Base-by-base conservation (phyloP, 2,329 filamentous ascomycete species). In the Xylariaceae sp. region DNA sequence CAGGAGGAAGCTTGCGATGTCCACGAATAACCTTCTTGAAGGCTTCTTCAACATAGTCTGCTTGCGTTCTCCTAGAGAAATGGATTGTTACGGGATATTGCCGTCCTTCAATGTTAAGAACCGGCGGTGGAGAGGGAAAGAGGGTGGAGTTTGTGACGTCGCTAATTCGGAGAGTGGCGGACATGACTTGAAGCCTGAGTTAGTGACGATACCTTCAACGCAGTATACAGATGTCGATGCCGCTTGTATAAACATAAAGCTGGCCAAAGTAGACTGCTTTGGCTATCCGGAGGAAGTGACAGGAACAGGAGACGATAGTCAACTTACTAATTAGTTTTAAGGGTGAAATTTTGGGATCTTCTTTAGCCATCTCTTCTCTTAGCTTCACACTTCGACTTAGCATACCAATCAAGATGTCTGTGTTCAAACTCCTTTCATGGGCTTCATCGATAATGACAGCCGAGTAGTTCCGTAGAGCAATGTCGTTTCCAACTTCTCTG, bases 381-480 rank as follows among this genome's bases (percentile, higher is more conserved):
- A 97, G 77, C 66, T 91, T 90, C 52, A 97, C 90, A 39, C 97
- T 92, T 69, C 93, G 86, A 70, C 92, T 97, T 13, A 97, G 84
- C 86, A 99, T 95, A 54, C 94, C 94, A 65, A 99, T 92, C n/a
- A 99, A 77, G 47, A 99, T 95, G 72, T 99, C 95, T 0, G 95
- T 99, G 71, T 99, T 97, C 68, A 97, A 90, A 69, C 92, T 97
- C 68, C 95, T 85, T 73, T 99, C 94, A 77, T 99, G 94, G 1
- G 94, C 94, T 75, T 99, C 94, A 69, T 99, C 94, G 61, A 99
- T 93, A 53, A 99, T 84, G 55, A 99, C 89, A 11, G 89, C 89
- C 0, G 93, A 97, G 73, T 99, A 99, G 67, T 95, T 95, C 53
- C 82, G 85, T 50, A 99, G 76, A 0, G 90, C 82, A 69, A 97